These are phyloP conservation scores for Colletotrichum coccodes DNA, from an alignment of 2,329 filamentous ascomycete genomes.

Conservation along the genomic window DNA sequence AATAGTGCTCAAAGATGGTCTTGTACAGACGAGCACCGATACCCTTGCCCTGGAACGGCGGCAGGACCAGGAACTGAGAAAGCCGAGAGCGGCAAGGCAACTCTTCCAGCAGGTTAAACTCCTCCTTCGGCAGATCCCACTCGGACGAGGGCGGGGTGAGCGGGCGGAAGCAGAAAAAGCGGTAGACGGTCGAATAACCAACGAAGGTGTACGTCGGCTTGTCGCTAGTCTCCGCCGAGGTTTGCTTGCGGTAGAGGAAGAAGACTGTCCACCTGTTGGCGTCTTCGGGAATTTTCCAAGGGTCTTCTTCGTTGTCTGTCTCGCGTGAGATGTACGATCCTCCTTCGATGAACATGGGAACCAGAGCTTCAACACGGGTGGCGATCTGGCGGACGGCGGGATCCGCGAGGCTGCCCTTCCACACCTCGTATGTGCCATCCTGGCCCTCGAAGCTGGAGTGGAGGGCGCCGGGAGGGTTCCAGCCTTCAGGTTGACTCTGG, in stretches of 20 bases:
- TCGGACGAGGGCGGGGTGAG: conserved; percentile 54
- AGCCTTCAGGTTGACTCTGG: conserved; percentile 49
- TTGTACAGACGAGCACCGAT: conserved; percentile 85
- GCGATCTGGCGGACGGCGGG: conserved; percentile 76
- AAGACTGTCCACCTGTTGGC: conserved; percentile 92
- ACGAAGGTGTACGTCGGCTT: conserved; percentile 80
- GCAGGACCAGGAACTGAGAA: conserved; percentile 92
- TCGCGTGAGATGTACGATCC: conserved; percentile 76
- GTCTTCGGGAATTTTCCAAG: conserved; percentile 52
- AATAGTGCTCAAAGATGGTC: conserved; percentile 77
- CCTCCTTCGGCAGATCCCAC: conserved; percentile 56
- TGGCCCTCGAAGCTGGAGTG: conserved; percentile 71
- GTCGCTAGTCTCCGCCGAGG: conserved; percentile 48
- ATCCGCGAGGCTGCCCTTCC: conserved; percentile 81
- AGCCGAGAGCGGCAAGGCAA: conserved; percentile 84
- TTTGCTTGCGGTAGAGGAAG: conserved; percentile 79
- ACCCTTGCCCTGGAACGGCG: conserved; percentile 84
- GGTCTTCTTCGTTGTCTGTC: conserved; percentile 49
- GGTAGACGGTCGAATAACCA: conserved; percentile 91
- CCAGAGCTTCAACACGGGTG: conserved; percentile 83
- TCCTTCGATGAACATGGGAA: conserved; percentile 91
- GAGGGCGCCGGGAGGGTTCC: conserved; percentile 80
- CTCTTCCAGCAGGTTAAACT: conserved; percentile 63
- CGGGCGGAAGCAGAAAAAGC: conserved; percentile 76
- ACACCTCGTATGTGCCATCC: conserved; percentile 81